Evolutionary conservation across 805 yeast species (phyloP).

Genomic region (Monosporozyma unispora): DNA sequence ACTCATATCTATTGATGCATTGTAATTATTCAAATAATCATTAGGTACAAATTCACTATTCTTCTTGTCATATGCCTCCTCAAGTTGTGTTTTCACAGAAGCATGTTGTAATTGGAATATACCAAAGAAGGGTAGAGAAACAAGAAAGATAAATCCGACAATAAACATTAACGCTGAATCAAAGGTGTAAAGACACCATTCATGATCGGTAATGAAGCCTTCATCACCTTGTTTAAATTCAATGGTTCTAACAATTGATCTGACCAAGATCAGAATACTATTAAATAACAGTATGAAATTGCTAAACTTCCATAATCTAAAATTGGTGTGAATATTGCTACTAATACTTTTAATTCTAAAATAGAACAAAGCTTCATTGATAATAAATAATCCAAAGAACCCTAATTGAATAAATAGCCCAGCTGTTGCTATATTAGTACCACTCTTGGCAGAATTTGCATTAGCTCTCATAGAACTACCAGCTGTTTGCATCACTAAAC

Average conservation of each 20-base stretch:
- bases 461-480: constrained; percentile 28
- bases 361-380: constrained; percentile 12
- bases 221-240: constrained; percentile 26
- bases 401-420: constrained; percentile 30
- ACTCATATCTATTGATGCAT: not conserved
- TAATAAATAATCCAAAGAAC: constrained; percentile 25
- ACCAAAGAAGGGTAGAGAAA: constrained; percentile 7
- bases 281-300: constrained; percentile 9
- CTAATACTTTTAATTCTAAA: constrained; percentile 2
- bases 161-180: constrained; percentile 25
- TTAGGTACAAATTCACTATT: not conserved
- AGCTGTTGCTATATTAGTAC: constrained; percentile 20
- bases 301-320: constrained; percentile 9
- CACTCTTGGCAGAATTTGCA: constrained; percentile 6
- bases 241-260: constrained; percentile 27
- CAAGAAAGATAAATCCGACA: constrained; percentile 5
- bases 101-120: constrained; percentile 12
- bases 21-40: not conserved
- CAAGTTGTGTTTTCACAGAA: constrained; percentile 7
- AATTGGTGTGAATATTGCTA: not conserved
- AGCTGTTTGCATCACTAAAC: constrained; percentile 24
- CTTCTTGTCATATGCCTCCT: not conserved
- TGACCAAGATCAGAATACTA: constrained; percentile 19
- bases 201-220: constrained; percentile 23
- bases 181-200: constrained; percentile 22